A percentile compares a stretch with the other conserved stretches of the same genome.
These are phyloP conservation scores for Helicostylum pulchrum DNA, from an alignment of 192 early-diverging fungal genomes.

Conservation along the genomic window DNA sequence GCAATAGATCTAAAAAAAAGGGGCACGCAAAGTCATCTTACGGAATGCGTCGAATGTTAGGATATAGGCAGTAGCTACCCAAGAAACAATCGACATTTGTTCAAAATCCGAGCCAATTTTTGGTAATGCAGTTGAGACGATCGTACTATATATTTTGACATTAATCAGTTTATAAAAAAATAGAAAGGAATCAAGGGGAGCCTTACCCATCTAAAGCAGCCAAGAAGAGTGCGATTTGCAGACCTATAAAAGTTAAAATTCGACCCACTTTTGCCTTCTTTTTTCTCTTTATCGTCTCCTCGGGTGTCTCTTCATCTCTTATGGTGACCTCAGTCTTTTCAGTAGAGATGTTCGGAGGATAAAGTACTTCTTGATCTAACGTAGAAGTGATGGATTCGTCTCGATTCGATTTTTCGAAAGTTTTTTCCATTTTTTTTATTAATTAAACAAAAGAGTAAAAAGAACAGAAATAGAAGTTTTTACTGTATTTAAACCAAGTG, in stretches of 20 bases:
- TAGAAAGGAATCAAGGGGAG: too few relatives aligned
- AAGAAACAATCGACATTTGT: constrained; percentile 61
- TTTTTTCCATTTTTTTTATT: too few relatives aligned
- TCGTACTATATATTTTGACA: constrained; percentile 49
- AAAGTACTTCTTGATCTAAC: background rate
- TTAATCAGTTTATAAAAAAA: background rate
- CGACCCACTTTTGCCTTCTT: constrained; percentile 8
- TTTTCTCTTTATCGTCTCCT: background rate
- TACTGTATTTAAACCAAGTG: too few relatives aligned
- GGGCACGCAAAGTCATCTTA: constrained; percentile 3
- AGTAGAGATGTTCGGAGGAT: background rate
- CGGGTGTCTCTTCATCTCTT: background rate
- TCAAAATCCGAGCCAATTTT: constrained; percentile 72
- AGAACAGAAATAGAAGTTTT: too few relatives aligned
- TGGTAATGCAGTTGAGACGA: constrained; percentile 77
- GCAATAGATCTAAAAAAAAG: background rate
- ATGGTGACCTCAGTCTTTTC: background rate
- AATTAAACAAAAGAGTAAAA: too few relatives aligned
- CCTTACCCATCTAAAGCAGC: constrained; percentile 43
- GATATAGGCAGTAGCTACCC: constrained; percentile 80
- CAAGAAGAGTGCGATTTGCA: constrained; percentile 33
- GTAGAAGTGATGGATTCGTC: background rate
- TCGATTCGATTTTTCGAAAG: too few relatives aligned
- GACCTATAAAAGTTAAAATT: constrained; percentile 28
- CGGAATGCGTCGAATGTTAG: constrained; percentile 38